phyloP scores from a whole-genome alignment of 169 alveolate genomes.

The Fabrea salina region DNA sequence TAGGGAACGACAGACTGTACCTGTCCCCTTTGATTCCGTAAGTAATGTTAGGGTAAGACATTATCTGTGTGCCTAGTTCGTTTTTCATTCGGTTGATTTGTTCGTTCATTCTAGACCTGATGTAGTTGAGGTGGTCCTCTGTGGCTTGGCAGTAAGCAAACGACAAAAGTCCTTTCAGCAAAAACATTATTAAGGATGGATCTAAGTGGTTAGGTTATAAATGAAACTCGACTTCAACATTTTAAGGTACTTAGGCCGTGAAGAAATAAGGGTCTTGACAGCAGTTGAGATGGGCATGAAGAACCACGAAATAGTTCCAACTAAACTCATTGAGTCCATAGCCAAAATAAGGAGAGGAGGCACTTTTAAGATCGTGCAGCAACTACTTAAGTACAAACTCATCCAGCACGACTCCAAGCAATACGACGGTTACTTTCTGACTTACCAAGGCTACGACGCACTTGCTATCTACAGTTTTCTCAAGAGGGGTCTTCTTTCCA shows the following conservation, averaged over 20 bases:
- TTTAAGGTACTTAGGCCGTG: conserved; percentile 78
- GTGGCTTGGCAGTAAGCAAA: not conserved
- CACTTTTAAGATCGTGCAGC: conserved; percentile 80
- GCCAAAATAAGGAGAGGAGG: conserved; percentile 94
- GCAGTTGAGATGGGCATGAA: conserved; percentile 99
- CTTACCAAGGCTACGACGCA: conserved; percentile 97
- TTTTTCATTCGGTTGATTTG: conserved; percentile 32
- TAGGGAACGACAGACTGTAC: not conserved
- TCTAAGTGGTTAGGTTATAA: too few relatives aligned
- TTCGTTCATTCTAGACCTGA: conserved; percentile 11
- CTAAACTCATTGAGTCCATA: conserved; percentile 92
- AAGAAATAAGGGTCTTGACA: conserved; percentile 89
- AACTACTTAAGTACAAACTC: conserved; percentile 91
- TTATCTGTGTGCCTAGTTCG: conserved; percentile 42
- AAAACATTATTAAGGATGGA: not conserved
- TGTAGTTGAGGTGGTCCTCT: not conserved
- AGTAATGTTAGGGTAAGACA: conserved; percentile 38
- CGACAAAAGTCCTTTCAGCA: not conserved
- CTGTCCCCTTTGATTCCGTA: not conserved
- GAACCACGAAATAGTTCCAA: conserved; percentile 98
- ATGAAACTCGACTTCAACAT: conserved; percentile 53
- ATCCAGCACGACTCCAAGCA: conserved; percentile 90
- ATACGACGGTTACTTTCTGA: conserved; percentile 97
- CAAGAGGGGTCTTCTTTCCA: conserved; percentile 90
- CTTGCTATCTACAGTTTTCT: conserved; percentile 95